Evolutionary conservation across 176 grass and related monocot genomes (phyloP).

Genomic region (Oryza meyeriana): DNA sequence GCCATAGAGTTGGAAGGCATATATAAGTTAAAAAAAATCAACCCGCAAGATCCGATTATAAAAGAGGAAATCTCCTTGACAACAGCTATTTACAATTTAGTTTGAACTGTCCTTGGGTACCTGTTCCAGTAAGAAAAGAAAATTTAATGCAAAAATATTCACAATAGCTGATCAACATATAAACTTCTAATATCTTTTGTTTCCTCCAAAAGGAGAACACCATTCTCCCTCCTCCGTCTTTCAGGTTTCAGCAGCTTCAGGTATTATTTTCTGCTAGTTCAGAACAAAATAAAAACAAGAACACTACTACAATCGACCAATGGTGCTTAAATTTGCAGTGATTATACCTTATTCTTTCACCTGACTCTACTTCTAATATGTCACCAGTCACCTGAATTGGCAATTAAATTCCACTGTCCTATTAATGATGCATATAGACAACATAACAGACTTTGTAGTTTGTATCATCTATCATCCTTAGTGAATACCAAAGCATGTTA

Average conservation of each 20-base stretch:
- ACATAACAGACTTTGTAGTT: background rate
- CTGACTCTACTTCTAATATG: background rate
- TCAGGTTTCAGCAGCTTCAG: no score
- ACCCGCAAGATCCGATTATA: background rate
- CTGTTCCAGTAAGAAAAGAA: conserved; percentile 25
- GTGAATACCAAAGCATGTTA: background rate
- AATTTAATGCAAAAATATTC: conserved; percentile 5
- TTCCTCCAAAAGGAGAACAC: background rate
- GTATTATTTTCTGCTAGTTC: background rate
- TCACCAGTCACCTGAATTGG: background rate
- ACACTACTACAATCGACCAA: background rate
- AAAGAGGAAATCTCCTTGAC: background rate
- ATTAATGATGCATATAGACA: background rate
- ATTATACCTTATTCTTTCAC: background rate
- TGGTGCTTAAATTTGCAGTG: background rate
- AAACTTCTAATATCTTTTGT: background rate
- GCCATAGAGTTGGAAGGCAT: conserved; percentile 35
- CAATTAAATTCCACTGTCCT: background rate
- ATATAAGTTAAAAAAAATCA: conserved; percentile 30
- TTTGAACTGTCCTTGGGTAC: background rate
- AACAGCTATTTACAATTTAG: background rate
- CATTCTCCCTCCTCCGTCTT: no score
- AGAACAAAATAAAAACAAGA: background rate
- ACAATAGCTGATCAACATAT: background rate
- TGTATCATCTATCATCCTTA: background rate